Percentiles rank a stretch among this genome's conserved stretches.
Conservation (phyloP, 331 rosid genomes). For the Rosa hybrid region DNA sequence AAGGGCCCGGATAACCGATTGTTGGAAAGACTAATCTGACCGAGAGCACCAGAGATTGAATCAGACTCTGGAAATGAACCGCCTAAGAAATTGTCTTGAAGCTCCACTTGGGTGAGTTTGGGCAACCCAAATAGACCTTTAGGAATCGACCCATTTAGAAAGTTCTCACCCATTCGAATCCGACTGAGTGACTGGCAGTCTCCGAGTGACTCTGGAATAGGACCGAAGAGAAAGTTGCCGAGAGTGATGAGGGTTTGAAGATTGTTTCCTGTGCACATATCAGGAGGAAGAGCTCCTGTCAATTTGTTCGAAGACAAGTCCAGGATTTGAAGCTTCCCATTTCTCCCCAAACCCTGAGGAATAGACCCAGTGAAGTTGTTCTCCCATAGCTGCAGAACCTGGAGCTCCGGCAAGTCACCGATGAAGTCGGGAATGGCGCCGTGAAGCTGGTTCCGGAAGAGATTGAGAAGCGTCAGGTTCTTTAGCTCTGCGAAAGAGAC, state of each 20-base stretch:
- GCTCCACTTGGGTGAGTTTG: conserved; percentile 68
- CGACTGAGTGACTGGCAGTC: conserved; percentile 61
- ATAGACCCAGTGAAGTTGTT: conserved; percentile 86
- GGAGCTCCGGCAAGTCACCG: conserved; percentile 72
- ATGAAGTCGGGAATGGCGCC: conserved; percentile 89
- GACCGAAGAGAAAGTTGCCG: conserved; percentile 73
- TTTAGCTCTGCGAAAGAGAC: conserved; percentile 55
- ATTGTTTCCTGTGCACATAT: conserved; percentile 68
- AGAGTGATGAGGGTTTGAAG: conserved; percentile 74
- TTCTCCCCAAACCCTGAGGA: conserved; percentile 75
- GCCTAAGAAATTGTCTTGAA: conserved; percentile 65
- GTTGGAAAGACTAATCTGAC: conserved; percentile 83
- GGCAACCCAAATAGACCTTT: conserved; percentile 76
- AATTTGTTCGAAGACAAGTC: conserved; percentile 89
- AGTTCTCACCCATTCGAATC: conserved; percentile 87
- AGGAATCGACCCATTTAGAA: conserved; percentile 84
- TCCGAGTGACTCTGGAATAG: conserved; percentile 82
- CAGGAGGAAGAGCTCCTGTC: conserved; percentile 75
- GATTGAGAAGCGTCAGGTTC: conserved; percentile 68
- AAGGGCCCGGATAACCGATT: conserved; percentile 71
- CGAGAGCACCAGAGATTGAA: conserved; percentile 55
- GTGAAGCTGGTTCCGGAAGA: conserved; percentile 81
- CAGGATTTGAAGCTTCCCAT: conserved; percentile 53
- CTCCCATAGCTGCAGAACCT: conserved; percentile 88
- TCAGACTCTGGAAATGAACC: conserved; percentile 61